A percentile compares a stretch with the other conserved stretches of the same genome.
Evolutionary conservation across 495 filamentous ascomycete genomes (phyloP).

Genomic region (Tuber brumale): DNA sequence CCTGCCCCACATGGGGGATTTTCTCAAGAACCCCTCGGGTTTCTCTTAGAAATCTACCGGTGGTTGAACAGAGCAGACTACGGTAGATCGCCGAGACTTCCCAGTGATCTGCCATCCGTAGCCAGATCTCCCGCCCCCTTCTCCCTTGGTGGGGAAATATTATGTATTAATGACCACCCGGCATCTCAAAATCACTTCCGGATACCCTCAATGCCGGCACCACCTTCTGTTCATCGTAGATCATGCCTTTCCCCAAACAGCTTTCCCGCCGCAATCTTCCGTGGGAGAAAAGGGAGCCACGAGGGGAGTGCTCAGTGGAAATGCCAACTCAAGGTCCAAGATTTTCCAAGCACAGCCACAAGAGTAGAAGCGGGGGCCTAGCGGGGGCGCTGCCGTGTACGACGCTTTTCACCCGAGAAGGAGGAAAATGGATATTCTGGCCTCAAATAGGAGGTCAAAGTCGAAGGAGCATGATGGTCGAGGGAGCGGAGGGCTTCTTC

Average conservation of each 20-base stretch:
- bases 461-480: background rate
- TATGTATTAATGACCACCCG: background rate
- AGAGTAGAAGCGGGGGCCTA: background rate
- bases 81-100: background rate
- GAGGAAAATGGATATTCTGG: conserved; percentile 8
- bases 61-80: background rate
- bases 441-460: background rate
- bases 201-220: background rate
- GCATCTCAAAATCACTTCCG: background rate
- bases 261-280: background rate
- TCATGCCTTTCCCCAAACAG: background rate
- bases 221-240: background rate
- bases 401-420: conserved; percentile 5
- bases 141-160: background rate
- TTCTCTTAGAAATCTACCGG: background rate
- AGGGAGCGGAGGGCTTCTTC: background rate
- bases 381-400: conserved; percentile 6
- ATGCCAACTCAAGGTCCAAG: conserved; percentile 11
- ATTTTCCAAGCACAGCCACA: conserved; percentile 4
- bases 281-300: background rate
- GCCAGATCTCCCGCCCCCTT: background rate
- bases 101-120: background rate
- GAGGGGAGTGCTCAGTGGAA: background rate
- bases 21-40: background rate
- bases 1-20: background rate